Conservation (phyloP, 768 basidiomycete genomes). For the Podaxis rugospora region DNA sequence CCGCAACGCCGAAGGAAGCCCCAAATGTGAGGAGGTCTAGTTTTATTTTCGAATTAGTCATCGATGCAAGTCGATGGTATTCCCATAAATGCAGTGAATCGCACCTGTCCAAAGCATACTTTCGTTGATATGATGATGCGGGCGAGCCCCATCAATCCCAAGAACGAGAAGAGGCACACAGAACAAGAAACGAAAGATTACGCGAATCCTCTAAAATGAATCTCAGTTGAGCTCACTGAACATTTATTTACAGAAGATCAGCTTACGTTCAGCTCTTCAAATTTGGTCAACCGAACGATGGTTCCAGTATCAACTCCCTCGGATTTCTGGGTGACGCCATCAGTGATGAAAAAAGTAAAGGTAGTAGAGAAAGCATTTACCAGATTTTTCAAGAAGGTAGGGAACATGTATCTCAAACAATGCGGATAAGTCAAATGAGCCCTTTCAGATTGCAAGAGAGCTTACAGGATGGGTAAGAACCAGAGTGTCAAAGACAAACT, state of each 20-base stretch:
- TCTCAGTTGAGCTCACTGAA: conserved; percentile 1
- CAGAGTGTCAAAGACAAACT: conserved; percentile 67
- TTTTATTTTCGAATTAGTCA: conserved; percentile 3
- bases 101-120: conserved; percentile 50
- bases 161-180: conserved; percentile 60
- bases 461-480: conserved; percentile 69
- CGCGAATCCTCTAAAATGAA: conserved; percentile 52
- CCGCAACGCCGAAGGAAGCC: conserved; percentile 52
- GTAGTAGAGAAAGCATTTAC: conserved; percentile 31
- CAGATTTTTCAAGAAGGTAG: conserved; percentile 53
- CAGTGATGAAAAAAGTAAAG: not conserved
- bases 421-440: not conserved
- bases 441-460: not conserved
- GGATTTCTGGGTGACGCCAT: conserved; percentile 33
- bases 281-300: conserved; percentile 71
- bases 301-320: conserved; percentile 63
- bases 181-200: conserved; percentile 73
- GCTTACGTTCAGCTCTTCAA: conserved; percentile 78
- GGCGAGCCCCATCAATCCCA: conserved; percentile 62
- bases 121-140: conserved; percentile 62
- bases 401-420: conserved; percentile 55
- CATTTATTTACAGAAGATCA: not conserved
- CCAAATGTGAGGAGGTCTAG: conserved; percentile 58
- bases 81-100: not conserved
- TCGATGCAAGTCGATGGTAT: not conserved